A percentile compares a stretch with the other conserved stretches of the same genome.
Conservation (phyloP, 2,329 filamentous ascomycete species). For the Paecilomyces niveus region DNA sequence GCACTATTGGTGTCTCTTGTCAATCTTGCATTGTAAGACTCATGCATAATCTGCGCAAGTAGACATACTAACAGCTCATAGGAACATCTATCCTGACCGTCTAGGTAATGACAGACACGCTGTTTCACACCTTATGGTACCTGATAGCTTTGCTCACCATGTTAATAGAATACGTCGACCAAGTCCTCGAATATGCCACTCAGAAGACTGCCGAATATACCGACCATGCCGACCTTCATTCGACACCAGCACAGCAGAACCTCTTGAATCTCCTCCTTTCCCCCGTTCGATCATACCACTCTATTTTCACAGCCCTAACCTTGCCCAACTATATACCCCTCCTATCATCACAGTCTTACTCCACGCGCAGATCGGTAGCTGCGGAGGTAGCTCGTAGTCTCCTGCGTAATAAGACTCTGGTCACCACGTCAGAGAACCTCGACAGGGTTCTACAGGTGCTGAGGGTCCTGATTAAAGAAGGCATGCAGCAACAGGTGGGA, state of each 20-base stretch:
- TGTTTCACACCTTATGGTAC: neutral
- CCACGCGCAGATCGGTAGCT: conserved; percentile 82
- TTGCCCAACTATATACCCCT: conserved; percentile 88
- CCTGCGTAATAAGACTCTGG: conserved; percentile 72
- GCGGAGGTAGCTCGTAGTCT: conserved; percentile 78
- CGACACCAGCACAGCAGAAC: conserved; percentile 76
- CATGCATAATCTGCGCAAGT: neutral
- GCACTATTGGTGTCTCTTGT: conserved; percentile 87
- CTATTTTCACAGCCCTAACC: conserved; percentile 91
- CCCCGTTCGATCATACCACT: conserved; percentile 81
- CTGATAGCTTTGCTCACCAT: neutral
- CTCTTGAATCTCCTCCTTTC: conserved; percentile 85
- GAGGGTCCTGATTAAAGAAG: conserved; percentile 89
- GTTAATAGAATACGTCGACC: conserved; percentile 79
- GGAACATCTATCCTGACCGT: conserved; percentile 85
- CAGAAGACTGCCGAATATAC: conserved; percentile 80
- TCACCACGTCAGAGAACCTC: conserved; percentile 69
- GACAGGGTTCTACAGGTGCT: conserved; percentile 84
- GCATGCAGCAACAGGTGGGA: conserved; percentile 71
- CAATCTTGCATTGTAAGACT: conserved; percentile 68
- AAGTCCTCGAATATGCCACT: conserved; percentile 82
- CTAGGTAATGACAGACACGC: conserved; percentile 36
- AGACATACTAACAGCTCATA: conserved; percentile 11
- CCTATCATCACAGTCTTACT: conserved; percentile 84
- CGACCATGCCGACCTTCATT: conserved; percentile 93